Evolutionary conservation across 495 filamentous ascomycete species (phyloP).

Genomic region (Penicillium subrubescens): DNA sequence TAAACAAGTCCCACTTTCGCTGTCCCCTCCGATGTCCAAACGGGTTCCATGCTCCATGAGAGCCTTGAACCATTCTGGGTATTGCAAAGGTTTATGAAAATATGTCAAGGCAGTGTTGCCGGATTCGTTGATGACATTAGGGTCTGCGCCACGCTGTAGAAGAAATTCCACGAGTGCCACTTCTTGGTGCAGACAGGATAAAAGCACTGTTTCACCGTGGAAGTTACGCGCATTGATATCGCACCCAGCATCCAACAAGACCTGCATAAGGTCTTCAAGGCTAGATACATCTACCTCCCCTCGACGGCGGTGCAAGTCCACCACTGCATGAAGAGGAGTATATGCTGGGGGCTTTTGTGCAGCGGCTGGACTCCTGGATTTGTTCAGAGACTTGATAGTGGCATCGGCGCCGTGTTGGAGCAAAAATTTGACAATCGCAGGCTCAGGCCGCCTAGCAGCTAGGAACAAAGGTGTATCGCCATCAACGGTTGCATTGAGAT

Average conservation of each 20-base stretch:
- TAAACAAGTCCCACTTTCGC: neutral
- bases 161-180: neutral
- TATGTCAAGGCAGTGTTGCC: neutral
- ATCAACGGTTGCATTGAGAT: slow-evolving; percentile 1
- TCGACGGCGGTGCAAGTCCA: neutral
- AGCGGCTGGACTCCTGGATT: neutral
- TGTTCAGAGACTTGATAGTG: neutral
- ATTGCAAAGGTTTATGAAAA: slow-evolving; percentile 1
- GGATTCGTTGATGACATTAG: neutral
- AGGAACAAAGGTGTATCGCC: slow-evolving; percentile 11
- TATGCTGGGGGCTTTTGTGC: neutral
- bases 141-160: slow-evolving; percentile 1
- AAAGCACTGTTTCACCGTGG: neutral
- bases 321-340: neutral
- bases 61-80: slow-evolving; percentile 7
- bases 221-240: neutral
- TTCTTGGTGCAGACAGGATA: slow-evolving; percentile 1
- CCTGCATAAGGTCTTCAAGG: neutral
- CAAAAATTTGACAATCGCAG: neutral
- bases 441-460: neutral
- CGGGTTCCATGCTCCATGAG: slow-evolving; percentile 8
- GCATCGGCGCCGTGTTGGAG: neutral
- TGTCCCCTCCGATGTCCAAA: slow-evolving; percentile 4
- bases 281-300: neutral
- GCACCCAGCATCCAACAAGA: neutral